Percentiles rank a stretch among this genome's conserved stretches.
Evolutionary conservation across 306 rosid genomes (phyloP).

Genomic region (Begonia masoniana): DNA sequence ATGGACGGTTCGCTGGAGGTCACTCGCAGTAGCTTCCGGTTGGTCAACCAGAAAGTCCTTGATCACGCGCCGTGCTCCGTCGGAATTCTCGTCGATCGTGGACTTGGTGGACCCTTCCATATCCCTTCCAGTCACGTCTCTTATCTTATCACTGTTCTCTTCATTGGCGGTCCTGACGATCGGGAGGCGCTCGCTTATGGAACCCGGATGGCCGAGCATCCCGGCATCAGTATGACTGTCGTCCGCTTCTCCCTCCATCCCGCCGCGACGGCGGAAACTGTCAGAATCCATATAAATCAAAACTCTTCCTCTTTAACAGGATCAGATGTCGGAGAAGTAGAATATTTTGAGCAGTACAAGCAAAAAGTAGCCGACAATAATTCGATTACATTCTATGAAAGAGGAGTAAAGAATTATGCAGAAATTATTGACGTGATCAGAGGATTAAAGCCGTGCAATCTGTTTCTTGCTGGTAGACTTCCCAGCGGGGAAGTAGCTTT

Average conservation of each 20-base stretch:
- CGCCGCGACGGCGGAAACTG: slow-evolving; percentile 17
- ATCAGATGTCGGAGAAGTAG: slow-evolving; percentile 35
- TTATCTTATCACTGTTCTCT: slow-evolving; percentile 33
- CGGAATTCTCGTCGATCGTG: slow-evolving; percentile 73
- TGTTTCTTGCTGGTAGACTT: slow-evolving; percentile 39
- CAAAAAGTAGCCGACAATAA: slow-evolving; percentile 17
- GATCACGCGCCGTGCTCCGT: slow-evolving; percentile 74
- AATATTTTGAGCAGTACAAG: slow-evolving; percentile 30
- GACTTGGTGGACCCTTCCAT: slow-evolving; percentile 68
- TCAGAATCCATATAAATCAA: slow-evolving; percentile 19
- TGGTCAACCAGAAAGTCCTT: slow-evolving; percentile 56
- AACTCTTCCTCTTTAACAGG: slow-evolving; percentile 9
- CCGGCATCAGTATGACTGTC: slow-evolving; percentile 53
- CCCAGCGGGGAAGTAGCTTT: slow-evolving; percentile 18
- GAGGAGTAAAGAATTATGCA: slow-evolving; percentile 13
- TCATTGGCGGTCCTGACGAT: slow-evolving; percentile 88
- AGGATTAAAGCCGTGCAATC: slow-evolving; percentile 29
- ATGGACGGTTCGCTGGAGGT: slow-evolving; percentile 52
- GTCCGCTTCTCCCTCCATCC: slow-evolving; percentile 37
- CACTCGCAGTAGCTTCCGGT: slow-evolving; percentile 36
- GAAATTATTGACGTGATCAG: slow-evolving; percentile 25
- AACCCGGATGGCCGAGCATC: slow-evolving; percentile 69
- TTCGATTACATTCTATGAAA: slow-evolving; percentile 38
- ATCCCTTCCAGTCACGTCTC: slow-evolving; percentile 66
- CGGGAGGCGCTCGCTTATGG: slow-evolving; percentile 75